phyloP scores from a whole-genome alignment of 345 rosid species.

The Gossypium turneri region DNA sequence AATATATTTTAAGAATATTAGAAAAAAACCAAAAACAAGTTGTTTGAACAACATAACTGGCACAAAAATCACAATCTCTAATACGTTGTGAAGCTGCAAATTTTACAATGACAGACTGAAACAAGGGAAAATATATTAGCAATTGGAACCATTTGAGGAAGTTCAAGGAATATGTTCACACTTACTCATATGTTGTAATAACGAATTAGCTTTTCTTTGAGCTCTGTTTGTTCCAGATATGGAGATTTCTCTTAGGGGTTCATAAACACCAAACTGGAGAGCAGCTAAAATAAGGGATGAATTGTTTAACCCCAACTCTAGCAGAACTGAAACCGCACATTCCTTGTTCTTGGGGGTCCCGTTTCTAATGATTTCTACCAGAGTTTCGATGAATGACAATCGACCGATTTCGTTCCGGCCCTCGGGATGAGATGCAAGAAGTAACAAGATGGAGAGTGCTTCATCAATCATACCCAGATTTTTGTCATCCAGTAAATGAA shows the following conservation, averaged over 20 bases:
- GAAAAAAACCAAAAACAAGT: neutral
- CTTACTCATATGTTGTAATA: conserved; percentile 56
- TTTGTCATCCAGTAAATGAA: conserved; percentile 39
- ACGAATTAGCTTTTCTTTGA: conserved; percentile 57
- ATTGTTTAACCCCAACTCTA: conserved; percentile 42
- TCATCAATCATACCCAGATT: conserved; percentile 57
- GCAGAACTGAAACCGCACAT: conserved; percentile 52
- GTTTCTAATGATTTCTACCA: conserved; percentile 44
- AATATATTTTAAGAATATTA: neutral
- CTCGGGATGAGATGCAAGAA: conserved; percentile 42
- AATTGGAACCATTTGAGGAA: neutral
- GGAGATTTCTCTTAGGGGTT: conserved; percentile 37
- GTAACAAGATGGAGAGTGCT: conserved; percentile 55
- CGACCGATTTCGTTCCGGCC: conserved; percentile 38
- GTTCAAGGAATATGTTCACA: conserved; percentile 48
- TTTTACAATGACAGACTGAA: neutral
- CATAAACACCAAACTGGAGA: conserved; percentile 57
- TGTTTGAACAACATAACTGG: neutral
- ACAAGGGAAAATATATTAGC: neutral
- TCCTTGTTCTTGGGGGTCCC: conserved; percentile 70
- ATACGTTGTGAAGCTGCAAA: conserved; percentile 5
- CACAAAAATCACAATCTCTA: conserved; percentile 15
- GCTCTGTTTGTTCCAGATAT: conserved; percentile 53
- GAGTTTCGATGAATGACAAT: conserved; percentile 36
- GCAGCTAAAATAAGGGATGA: conserved; percentile 41